Percentiles rank a stretch among this genome's conserved stretches.
These are phyloP conservation scores for Calonectria naviculata DNA, from an alignment of 2,329 filamentous ascomycete species.

Conservation along the genomic window DNA sequence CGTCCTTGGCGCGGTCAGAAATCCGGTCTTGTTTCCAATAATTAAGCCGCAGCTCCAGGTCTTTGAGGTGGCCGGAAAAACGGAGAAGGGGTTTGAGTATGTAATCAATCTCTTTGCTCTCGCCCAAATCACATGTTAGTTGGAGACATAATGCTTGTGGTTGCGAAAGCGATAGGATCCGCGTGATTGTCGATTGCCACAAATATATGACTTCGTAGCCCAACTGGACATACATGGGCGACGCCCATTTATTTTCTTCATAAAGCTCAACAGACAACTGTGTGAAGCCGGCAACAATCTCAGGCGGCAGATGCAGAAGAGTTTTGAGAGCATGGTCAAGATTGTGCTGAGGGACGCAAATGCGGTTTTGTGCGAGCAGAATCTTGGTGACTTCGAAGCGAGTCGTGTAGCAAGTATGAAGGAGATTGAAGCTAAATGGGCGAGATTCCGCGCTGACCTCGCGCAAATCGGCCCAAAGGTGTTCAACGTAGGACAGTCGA, in stretches of 20 bases:
- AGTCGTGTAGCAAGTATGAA: neutral
- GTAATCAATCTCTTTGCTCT: neutral
- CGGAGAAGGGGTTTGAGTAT: neutral
- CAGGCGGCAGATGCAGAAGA: neutral
- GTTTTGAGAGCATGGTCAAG: neutral
- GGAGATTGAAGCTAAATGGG: neutral
- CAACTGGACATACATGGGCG: fast-evolving
- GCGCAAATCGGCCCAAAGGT: neutral
- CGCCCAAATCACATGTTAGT: neutral
- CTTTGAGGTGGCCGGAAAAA: neutral
- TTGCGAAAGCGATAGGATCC: neutral
- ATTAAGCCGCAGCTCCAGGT: neutral
- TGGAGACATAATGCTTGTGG: neutral
- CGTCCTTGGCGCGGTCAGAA: neutral
- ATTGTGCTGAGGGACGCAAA: neutral
- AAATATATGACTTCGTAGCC: neutral
- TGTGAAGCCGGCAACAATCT: neutral
- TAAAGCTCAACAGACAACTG: neutral
- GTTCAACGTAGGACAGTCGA: neutral
- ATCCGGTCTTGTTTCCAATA: neutral
- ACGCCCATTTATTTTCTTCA: neutral
- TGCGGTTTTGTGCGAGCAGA: neutral
- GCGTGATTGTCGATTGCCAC: neutral
- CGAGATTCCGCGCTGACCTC: no score
- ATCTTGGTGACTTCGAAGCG: neutral